Conservation (phyloP, 2,329 filamentous ascomycete genomes). For the Furcasterigmium sp. region DNA sequence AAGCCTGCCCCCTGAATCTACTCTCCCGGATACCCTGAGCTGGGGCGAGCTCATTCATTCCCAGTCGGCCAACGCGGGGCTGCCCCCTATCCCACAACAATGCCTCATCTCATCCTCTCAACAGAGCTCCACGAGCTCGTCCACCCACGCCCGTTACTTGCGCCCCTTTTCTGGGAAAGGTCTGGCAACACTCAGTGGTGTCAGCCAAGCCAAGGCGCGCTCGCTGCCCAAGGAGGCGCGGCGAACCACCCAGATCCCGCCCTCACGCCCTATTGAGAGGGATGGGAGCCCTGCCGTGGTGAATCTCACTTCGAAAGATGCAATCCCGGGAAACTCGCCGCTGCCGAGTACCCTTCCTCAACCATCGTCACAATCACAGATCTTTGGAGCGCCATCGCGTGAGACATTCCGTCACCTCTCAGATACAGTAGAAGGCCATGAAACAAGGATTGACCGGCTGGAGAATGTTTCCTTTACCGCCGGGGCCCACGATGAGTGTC, state of each 20-base stretch:
- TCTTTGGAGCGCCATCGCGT: conserved; percentile 18
- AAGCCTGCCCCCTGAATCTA: conserved; percentile 27
- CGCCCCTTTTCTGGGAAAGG: conserved; percentile 52
- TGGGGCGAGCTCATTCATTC: conserved; percentile 41
- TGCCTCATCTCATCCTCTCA: conserved; percentile 44
- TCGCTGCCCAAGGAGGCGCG: conserved; percentile 24
- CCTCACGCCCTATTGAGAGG: too few species aligned
- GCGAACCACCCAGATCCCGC: conserved; percentile 9
- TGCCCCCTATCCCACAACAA: conserved; percentile 44
- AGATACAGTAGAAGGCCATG: conserved; percentile 54
- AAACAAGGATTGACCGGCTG: conserved; percentile 60
- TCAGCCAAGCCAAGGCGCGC: conserved; percentile 21
- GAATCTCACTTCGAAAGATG: conserved; percentile 13
- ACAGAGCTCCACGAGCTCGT: conserved; percentile 46
- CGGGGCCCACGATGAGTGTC: conserved; percentile 61
- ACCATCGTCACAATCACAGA: conserved; percentile 6
- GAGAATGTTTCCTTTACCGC: conserved; percentile 67
- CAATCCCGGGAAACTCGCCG: too few species aligned
- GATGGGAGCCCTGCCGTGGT: too few species aligned
- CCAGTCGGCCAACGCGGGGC: conserved; percentile 24
- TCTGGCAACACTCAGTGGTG: conserved; percentile 45
- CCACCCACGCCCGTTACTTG: conserved; percentile 43
- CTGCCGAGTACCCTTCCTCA: too few species aligned
- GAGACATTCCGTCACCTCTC: conserved; percentile 39
- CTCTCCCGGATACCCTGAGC: conserved; percentile 51